Percentiles rank a stretch among this genome's conserved stretches.
phyloP scores from a whole-genome alignment of 306 rosid genomes.

The Rosa chinensis region DNA sequence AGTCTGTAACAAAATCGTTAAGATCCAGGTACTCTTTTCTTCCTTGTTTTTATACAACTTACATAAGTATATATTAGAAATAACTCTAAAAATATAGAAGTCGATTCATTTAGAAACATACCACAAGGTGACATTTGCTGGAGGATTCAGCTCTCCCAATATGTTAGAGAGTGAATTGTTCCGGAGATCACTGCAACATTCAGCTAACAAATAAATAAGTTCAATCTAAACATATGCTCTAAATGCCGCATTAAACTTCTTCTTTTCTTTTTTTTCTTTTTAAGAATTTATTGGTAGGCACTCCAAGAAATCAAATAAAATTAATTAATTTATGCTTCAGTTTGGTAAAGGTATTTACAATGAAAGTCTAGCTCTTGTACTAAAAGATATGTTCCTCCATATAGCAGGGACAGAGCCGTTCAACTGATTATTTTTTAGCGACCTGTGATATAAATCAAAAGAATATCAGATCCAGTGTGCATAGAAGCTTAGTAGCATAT shows the following conservation, averaged over 20 bases:
- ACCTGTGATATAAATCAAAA: slow-evolving; percentile 46
- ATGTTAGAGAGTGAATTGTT: no score
- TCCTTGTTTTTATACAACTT: background rate
- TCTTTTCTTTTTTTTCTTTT: no score
- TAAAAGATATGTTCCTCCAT: slow-evolving; percentile 53
- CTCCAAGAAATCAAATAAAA: background rate
- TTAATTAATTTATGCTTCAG: background rate
- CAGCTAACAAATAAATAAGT: no score
- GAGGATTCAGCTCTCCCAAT: slow-evolving; percentile 47
- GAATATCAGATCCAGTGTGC: slow-evolving; percentile 19
- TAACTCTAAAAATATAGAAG: background rate
- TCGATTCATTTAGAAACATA: slow-evolving; percentile 30
- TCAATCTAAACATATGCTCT: no score
- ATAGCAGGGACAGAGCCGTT: slow-evolving; percentile 52
- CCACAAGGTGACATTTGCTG: slow-evolving; percentile 70
- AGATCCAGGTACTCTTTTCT: background rate
- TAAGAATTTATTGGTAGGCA: background rate
- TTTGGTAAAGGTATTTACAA: slow-evolving; percentile 44
- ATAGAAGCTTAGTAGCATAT: background rate
- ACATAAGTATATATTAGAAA: background rate
- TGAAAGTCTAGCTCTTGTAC: slow-evolving; percentile 37
- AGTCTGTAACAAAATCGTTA: background rate
- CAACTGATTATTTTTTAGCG: slow-evolving; percentile 50
- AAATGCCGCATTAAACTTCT: no score
- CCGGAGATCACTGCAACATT: no score